Evolutionary conservation across 106 monocot genomes (phyloP), one percentile per base, ranked within the genome.

Genomic region (Vanilla planifolia): DNA sequence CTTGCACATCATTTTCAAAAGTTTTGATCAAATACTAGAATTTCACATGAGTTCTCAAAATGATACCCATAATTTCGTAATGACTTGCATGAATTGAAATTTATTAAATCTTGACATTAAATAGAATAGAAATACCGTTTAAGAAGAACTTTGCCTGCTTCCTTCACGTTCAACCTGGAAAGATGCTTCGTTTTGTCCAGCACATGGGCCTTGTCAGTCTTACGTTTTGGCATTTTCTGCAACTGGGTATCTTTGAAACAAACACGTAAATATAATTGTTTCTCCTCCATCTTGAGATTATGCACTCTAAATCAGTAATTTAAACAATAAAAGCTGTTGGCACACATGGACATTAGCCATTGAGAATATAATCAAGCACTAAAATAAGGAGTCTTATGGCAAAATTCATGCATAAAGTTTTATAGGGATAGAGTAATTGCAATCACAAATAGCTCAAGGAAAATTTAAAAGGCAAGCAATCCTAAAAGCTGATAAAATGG

Each of bases 221-320:
- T 96, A 69, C 95, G 56, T 65, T 57, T 96, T 26, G 95, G 95
- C 79, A 91, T 84, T 59, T 90, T 96, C 79, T 90, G 90, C 81
- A 96, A 79, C 75, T 91, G 95, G 14, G 79, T 86, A 87, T 96
- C 95, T 96, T 84, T 65, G 79, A 68, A 57, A 51, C 8, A 83
- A 74, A 65, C n/a, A 67, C 56, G 67, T 82, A 79, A 51, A 59
- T 57, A 2, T 19, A 21, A 21, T 20, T 41, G 33, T 26, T 57
- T 57, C 57, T 9, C 9, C 19, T 21, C 35, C 68, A 59, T 24
- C 58, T 46, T 48, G 17, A 24, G n/a, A 16, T 51, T 8, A n/a
- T 43, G 21, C 7, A n/a, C 6, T 29, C n/a, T 5, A 53, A 53
- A 5, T 17, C 29, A 28, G 15, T n/a, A 29, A 2, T 9, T 16